These are phyloP conservation scores for Globisporangium orthogonon DNA, from an alignment of 352 stramenopile species.

Conservation along the genomic window DNA sequence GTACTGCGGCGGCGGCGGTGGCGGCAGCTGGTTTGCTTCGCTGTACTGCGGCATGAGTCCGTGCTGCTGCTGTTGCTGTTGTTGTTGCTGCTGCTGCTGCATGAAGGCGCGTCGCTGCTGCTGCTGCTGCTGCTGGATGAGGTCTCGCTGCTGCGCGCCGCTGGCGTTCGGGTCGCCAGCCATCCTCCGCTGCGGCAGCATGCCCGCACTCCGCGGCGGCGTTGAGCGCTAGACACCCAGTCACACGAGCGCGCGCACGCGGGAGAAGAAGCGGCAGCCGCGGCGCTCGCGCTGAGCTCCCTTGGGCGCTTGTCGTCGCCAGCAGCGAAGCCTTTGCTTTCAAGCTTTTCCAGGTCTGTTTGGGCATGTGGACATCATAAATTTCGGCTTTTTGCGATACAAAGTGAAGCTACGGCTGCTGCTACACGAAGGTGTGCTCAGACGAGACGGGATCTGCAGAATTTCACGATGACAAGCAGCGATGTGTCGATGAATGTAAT, in stretches of 20 bases:
- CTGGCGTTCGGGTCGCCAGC: slow-evolving; percentile 1
- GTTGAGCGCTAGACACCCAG: background rate
- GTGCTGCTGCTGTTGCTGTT: slow-evolving; percentile 9
- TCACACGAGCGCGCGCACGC: background rate
- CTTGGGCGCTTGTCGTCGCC: no score
- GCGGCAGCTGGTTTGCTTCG: background rate
- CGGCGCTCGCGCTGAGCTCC: no score
- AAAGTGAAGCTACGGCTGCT: no score
- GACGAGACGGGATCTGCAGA: no score
- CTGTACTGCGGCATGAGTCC: background rate
- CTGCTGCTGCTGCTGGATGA: slow-evolving; percentile 6
- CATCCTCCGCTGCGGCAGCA: slow-evolving; percentile 12
- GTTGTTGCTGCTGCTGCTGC: slow-evolving; percentile 3
- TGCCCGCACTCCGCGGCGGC: background rate
- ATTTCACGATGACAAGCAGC: no score
- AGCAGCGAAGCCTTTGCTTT: no score
- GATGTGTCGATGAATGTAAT: no score
- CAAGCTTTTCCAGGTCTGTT: no score
- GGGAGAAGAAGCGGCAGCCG: background rate
- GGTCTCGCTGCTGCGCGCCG: slow-evolving; percentile 5
- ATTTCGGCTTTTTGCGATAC: no score
- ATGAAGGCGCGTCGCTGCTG: slow-evolving; percentile 6
- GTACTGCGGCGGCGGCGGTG: slow-evolving; percentile 13
- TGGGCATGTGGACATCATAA: no score
- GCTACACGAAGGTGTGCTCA: no score